phyloP scores from a whole-genome alignment of 2,329 filamentous ascomycete species.

The Fusarium nisikadoi region DNA sequence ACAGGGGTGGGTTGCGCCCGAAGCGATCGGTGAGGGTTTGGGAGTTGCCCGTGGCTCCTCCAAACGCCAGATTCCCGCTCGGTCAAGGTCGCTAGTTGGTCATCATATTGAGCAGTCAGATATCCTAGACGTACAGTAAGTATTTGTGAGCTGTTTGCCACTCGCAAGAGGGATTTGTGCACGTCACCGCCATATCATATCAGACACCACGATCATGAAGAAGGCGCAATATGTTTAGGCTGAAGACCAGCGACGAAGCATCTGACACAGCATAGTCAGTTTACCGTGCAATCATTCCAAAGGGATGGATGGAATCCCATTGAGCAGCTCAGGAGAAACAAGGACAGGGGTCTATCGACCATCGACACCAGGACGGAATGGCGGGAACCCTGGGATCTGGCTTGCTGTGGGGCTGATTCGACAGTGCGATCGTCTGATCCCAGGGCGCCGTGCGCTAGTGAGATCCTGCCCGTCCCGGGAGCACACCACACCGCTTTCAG shows the following conservation, averaged over 20 bases:
- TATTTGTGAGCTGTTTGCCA: conserved; percentile 34
- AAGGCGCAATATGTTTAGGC: conserved; percentile 25
- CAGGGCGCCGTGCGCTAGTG: conserved; percentile 41
- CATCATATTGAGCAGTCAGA: conserved; percentile 32
- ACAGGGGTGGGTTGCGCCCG: conserved; percentile 37
- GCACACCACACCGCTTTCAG: conserved; percentile 41
- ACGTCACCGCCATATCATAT: neutral
- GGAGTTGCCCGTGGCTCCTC: conserved; percentile 26
- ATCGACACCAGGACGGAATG: conserved; percentile 35
- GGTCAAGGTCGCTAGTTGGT: conserved; percentile 30
- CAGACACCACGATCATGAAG: neutral
- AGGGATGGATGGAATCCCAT: neutral
- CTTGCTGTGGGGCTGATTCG: conserved; percentile 41
- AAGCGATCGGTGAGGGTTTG: conserved; percentile 42
- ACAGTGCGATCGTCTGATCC: conserved; percentile 47
- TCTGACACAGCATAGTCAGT: conserved; percentile 3
- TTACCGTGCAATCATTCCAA: neutral
- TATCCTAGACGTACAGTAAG: conserved; percentile 16
- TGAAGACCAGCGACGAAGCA: conserved; percentile 27
- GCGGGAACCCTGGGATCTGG: conserved; percentile 47
- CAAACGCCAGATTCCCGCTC: conserved; percentile 28
- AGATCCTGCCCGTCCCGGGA: conserved; percentile 47
- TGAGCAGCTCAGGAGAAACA: conserved; percentile 32
- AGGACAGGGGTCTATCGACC: conserved; percentile 31
- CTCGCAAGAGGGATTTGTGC: conserved; percentile 7